Conservation (phyloP, 192 early-diverging fungal species). For the Umbelopsis sp. region DNA sequence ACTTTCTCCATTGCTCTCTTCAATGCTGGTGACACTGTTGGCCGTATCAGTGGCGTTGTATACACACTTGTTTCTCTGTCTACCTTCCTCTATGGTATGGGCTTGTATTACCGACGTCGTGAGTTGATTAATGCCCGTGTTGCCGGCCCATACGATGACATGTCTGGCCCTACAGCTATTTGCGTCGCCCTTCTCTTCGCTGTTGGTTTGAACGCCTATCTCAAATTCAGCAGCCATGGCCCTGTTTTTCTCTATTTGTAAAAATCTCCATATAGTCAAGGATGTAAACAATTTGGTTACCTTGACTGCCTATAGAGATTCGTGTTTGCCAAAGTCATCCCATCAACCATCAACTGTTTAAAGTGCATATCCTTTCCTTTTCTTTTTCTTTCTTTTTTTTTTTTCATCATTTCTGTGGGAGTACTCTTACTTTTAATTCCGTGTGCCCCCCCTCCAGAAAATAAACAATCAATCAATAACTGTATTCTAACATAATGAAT, state of each 20-base stretch:
- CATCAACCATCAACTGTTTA: too few relatives aligned
- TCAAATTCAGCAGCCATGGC: constrained; percentile 39
- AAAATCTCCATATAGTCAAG: neutral
- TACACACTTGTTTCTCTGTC: constrained; percentile 70
- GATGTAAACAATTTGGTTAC: too few relatives aligned
- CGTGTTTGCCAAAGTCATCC: too few relatives aligned
- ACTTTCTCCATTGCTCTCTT: constrained; percentile 71
- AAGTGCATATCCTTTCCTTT: too few relatives aligned
- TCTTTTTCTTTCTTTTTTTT: too few relatives aligned
- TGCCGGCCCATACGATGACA: constrained; percentile 68
- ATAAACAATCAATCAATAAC: too few relatives aligned
- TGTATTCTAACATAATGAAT: too few relatives aligned
- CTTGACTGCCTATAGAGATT: too few relatives aligned
- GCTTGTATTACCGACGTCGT: constrained; percentile 69
- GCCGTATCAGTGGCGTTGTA: constrained; percentile 66
- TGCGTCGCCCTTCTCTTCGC: constrained; percentile 63
- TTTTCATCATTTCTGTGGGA: too few relatives aligned
- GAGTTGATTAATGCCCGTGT: constrained; percentile 64
- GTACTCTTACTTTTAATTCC: too few relatives aligned
- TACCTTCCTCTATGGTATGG: constrained; percentile 72
- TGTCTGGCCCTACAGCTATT: constrained; percentile 69
- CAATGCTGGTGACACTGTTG: constrained; percentile 74
- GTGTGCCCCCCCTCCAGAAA: too few relatives aligned
- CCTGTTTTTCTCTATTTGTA: neutral
- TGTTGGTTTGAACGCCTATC: constrained; percentile 53